Conservation (phyloP, 176 grass and related monocot genomes). For the Cenchrus purpureus region DNA sequence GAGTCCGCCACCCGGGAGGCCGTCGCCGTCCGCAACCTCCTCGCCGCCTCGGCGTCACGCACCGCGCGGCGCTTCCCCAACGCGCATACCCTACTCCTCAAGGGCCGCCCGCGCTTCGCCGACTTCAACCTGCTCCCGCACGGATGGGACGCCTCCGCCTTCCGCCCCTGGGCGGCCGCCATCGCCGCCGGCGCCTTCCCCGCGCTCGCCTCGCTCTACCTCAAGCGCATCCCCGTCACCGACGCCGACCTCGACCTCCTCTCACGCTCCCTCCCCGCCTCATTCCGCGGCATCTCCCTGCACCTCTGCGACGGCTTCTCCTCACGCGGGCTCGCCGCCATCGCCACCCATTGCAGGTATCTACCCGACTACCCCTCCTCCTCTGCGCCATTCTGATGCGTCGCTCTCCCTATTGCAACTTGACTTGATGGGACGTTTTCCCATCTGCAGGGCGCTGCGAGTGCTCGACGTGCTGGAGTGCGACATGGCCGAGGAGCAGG, state of each 20-base stretch:
- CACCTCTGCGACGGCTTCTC: constrained; percentile 92
- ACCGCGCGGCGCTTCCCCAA: constrained; percentile 68
- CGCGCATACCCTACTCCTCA: constrained; percentile 68
- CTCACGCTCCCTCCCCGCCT: constrained; percentile 44
- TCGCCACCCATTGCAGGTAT: constrained; percentile 88
- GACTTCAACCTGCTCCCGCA: constrained; percentile 87
- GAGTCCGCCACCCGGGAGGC: constrained; percentile 70
- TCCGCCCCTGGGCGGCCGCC: constrained; percentile 72
- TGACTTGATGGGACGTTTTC: neutral
- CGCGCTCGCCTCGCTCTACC: constrained; percentile 57
- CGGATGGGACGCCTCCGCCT: constrained; percentile 73
- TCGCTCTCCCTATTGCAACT: neutral
- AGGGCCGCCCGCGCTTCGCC: constrained; percentile 83
- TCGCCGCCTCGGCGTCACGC: constrained; percentile 68
- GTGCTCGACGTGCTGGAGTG: constrained; percentile 83
- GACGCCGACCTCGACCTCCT: constrained; percentile 83
- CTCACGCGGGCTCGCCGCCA: constrained; percentile 67
- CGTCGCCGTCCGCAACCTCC: constrained; percentile 82
- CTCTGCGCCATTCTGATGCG: constrained; percentile 5
- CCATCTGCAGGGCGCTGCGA: constrained; percentile 43
- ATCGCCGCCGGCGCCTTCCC: constrained; percentile 46
- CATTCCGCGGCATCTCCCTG: constrained; percentile 75
- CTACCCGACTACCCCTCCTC: neutral
- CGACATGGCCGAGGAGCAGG: constrained; percentile 61
- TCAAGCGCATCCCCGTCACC: constrained; percentile 88